Evolutionary conservation across 2,329 filamentous ascomycete genomes (phyloP).

Genomic region (Colletotrichum destructivum): DNA sequence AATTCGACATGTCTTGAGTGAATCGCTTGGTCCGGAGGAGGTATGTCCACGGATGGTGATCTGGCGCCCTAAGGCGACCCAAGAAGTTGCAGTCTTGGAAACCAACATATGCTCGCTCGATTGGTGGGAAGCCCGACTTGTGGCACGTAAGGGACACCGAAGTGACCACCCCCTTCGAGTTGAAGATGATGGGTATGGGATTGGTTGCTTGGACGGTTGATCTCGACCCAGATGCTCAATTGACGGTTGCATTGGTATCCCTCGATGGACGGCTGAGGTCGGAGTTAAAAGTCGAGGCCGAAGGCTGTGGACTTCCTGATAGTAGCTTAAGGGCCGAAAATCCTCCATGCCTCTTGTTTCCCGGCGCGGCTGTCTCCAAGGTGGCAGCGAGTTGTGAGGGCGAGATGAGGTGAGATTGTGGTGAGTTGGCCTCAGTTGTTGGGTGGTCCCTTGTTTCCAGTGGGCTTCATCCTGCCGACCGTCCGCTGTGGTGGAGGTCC

Average conservation of each 20-base stretch:
- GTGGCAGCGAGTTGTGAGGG: constrained; percentile 26
- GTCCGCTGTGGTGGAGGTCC: constrained; percentile 32
- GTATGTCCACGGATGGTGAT: background rate
- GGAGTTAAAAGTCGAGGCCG: background rate
- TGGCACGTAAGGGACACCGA: constrained; percentile 23
- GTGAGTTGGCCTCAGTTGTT: constrained; percentile 33
- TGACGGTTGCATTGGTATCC: background rate
- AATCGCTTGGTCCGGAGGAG: constrained; percentile 27
- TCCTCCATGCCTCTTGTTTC: background rate
- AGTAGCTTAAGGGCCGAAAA: background rate
- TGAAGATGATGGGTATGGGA: constrained; percentile 9
- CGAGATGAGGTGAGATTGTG: constrained; percentile 17
- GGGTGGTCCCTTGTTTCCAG: constrained; percentile 42
- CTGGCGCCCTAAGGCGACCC: background rate
- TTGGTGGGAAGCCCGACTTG: constrained; percentile 17
- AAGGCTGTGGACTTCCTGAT: constrained; percentile 5
- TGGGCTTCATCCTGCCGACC: constrained; percentile 38
- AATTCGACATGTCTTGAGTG: background rate
- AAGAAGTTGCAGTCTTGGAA: background rate
- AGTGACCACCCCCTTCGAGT: constrained; percentile 8
- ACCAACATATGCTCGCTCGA: background rate
- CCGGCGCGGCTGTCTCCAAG: constrained; percentile 15
- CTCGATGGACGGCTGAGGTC: constrained; percentile 7
- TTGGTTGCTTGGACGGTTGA: background rate
- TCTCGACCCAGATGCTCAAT: background rate